Base-by-base conservation (phyloP, 2,329 filamentous ascomycete genomes). In the Blastomyces silverae region DNA sequence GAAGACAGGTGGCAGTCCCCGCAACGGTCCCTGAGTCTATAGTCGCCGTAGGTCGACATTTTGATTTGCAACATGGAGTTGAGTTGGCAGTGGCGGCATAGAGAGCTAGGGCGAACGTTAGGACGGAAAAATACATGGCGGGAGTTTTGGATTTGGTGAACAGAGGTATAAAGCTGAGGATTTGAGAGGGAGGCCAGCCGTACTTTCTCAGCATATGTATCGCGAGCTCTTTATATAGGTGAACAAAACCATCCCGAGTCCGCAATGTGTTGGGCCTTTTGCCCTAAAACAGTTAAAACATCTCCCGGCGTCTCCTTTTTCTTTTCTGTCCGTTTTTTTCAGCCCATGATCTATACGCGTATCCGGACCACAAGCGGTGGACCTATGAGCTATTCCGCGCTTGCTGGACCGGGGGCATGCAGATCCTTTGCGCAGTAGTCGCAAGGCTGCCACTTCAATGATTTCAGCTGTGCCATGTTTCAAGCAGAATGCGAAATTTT, bases 1-100 rank as follows among this genome's bases (percentile, higher is more conserved):
- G 66, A 10, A 74, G 53, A n/a, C 63, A 66, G 0, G 71, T 72
- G 15, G 70, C 68, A 22, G 68, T 71, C n/a, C 73, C 73, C 37
- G 70, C 64, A 10, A 75, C 67, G 10, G 67, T 28, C 3, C 73
- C 73, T 11, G 69, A 70, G 53, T 71, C 70, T 17, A 73, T 70
- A 5, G 67, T 68, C 13, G 66, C 71, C 0, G 68, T 71, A 22
- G 71, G 71, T 59, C 6, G 34, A 37, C 11, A 8, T 28, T 61
- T 61, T 11, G 42, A 4, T 10, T 58, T 42, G n/a, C 39, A 10
- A 7, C 31, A 39, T 42, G 55, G 55, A 22, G 34, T 39, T 42
- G 34, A 58, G 34, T 13, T 11, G n/a, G 34, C 55, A 22, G 31
- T 39, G 34, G n/a, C 11, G 2, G 55, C 34, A 13, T 22, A 42